Conservation (phyloP, 1,284 basidiomycete genomes). For the Austroboletus novae-zelandiae region DNA sequence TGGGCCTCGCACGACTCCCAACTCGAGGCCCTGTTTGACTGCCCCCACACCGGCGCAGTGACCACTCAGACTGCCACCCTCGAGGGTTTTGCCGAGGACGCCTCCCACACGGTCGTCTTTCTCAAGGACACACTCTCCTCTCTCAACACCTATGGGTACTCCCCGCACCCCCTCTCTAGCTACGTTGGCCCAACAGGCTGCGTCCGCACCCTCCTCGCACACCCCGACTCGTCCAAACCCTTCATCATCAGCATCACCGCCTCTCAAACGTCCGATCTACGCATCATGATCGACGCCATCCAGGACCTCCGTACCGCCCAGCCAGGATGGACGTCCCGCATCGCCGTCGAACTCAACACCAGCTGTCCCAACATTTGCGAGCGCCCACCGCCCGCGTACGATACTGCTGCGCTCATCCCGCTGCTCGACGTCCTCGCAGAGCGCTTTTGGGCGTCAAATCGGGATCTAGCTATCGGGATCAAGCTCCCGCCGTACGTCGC, state of each 20-base stretch:
- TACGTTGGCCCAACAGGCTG: constrained; percentile 53
- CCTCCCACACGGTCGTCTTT: constrained; percentile 60
- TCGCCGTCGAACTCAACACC: constrained; percentile 76
- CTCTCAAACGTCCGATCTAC: constrained; percentile 48
- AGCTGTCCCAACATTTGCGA: constrained; percentile 74
- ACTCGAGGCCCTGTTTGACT: constrained; percentile 61
- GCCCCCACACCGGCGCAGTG: constrained; percentile 67
- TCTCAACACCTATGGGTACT: constrained; percentile 80
- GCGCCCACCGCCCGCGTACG: constrained; percentile 65
- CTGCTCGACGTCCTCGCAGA: constrained; percentile 54
- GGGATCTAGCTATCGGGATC: constrained; percentile 65
- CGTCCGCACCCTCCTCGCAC: constrained; percentile 51
- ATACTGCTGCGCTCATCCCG: constrained; percentile 31
- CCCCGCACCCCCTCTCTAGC: constrained; percentile 60
- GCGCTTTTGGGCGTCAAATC: constrained; percentile 43
- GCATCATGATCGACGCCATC: constrained; percentile 54
- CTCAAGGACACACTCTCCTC: constrained; percentile 48
- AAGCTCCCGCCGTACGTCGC: constrained; percentile 80
- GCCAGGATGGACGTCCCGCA: constrained; percentile 31
- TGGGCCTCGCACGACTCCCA: constrained; percentile 72
- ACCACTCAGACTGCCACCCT: constrained; percentile 73
- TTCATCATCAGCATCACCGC: constrained; percentile 76
- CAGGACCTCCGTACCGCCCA: constrained; percentile 50
- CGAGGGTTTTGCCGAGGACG: constrained; percentile 63
- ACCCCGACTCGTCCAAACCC: constrained; percentile 47